Evolutionary conservation across 2,329 filamentous ascomycete species (phyloP).

Genomic region (Aspergillus felis): DNA sequence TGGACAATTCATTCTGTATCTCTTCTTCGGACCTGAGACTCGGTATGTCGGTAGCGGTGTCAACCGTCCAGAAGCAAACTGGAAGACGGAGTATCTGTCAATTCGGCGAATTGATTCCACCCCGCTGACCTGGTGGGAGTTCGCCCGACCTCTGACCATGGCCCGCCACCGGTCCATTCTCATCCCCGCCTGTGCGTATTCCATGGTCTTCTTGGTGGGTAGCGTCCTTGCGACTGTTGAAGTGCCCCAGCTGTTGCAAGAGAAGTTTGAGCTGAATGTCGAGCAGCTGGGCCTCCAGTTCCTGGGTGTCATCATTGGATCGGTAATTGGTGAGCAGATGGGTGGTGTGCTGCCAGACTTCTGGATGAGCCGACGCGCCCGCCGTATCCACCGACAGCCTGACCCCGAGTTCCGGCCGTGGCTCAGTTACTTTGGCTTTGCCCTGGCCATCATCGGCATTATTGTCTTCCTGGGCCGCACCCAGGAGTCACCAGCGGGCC

Average conservation of each 20-base stretch:
- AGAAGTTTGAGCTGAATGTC: slow-evolving; percentile 54
- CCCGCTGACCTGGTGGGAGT: slow-evolving; percentile 48
- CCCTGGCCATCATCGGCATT: slow-evolving; percentile 51
- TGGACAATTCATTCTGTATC: slow-evolving; percentile 46
- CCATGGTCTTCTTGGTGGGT: slow-evolving; percentile 56
- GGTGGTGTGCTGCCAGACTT: slow-evolving; percentile 54
- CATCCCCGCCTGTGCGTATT: slow-evolving; percentile 52
- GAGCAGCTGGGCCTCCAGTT: slow-evolving; percentile 60
- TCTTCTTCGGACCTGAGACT: slow-evolving; percentile 40
- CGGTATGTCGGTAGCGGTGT: slow-evolving; percentile 41
- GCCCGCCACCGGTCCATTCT: slow-evolving; percentile 46
- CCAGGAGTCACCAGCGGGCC: slow-evolving; percentile 38
- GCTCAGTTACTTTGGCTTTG: slow-evolving; percentile 54
- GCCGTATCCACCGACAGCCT: slow-evolving; percentile 34
- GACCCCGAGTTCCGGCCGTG: slow-evolving; percentile 55
- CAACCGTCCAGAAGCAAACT: slow-evolving; percentile 37
- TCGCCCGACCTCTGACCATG: slow-evolving; percentile 50
- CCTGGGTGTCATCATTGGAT: slow-evolving; percentile 56
- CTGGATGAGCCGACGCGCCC: slow-evolving; percentile 50
- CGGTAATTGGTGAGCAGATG: slow-evolving; percentile 57
- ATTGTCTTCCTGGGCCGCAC: slow-evolving; percentile 57
- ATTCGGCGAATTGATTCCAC: slow-evolving; percentile 51
- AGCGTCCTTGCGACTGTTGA: slow-evolving; percentile 56
- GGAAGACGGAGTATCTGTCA: slow-evolving; percentile 37
- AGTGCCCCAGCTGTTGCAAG: slow-evolving; percentile 55